Evolutionary conservation across 192 early-diverging fungal species (phyloP), one percentile per base, ranked within the genome.

Genomic region (Backusella liffmaniae): DNA sequence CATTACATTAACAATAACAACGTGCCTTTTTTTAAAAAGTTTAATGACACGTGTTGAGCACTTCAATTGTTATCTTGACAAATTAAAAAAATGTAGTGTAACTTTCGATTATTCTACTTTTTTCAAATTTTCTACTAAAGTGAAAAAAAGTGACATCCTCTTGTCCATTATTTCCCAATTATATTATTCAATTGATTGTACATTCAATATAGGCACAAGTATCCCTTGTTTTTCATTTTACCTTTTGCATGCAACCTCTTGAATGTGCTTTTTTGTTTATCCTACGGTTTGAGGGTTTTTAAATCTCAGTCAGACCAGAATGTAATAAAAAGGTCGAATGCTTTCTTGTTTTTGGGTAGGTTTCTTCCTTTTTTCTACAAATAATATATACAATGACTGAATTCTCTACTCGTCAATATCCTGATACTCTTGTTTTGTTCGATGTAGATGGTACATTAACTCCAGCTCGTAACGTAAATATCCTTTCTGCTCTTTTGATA

Each of bases 371-470:
- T 68, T 53, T 4, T 35, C 10, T 46, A 23, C 49, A 5, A 49
- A 49, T 15, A 49, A 49, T 8, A 59, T 59, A 12, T 26, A 69
- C 36, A 30, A 76, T 72, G 70, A 53, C 70, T 72, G 23, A 37
- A 29, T 89, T 85, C 35, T 30, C 89, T 72, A 85, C 88, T 76
- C 89, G 92, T 77, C 84, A 89, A 66, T 82, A 87, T 39, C 94
- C 96, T 62, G 87, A 92, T 83, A 95, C 92, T 81, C 86, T 98
- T 77, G 89, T 91, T 62, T 90, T 98, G 35, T 98, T 98, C 77
- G 53, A 99, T 87, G 96, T 99, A 53, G 98, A 99, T 81, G 98
- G 97, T 59, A 97, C 98, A 9, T 82, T 99, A 66, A 97, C 96
- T 12, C 97, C 96, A 36, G 98, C 98, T 34, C 94, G 98, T 82